A percentile compares a stretch with the other conserved stretches of the same genome.
phyloP scores from a whole-genome alignment of 176 grass and related monocot species.

The Hsuehochloa calcarea region DNA sequence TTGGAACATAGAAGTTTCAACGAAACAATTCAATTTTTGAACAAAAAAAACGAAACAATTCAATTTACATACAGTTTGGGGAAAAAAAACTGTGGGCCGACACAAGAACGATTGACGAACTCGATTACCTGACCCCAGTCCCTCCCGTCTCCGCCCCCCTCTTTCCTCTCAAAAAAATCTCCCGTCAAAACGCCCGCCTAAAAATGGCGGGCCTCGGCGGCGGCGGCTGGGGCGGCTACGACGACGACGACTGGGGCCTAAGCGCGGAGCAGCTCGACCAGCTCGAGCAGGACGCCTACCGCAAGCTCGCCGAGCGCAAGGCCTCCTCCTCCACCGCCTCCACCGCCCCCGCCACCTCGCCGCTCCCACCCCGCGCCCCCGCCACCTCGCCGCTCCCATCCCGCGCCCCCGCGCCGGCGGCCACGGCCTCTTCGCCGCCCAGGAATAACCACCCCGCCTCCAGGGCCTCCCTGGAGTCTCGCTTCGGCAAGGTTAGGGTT shows the following conservation, averaged over 20 bases:
- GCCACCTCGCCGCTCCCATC: conserved; percentile 43
- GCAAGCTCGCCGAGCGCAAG: conserved; percentile 70
- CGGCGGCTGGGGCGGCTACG: conserved; percentile 10
- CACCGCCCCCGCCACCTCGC: conserved; percentile 44
- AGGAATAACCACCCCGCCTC: conserved; percentile 42
- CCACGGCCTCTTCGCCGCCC: conserved; percentile 13
- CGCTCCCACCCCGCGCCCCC: conserved; percentile 39
- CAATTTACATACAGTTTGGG: too few relatives aligned
- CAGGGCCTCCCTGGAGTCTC: conserved; percentile 47
- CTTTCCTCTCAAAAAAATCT: neutral
- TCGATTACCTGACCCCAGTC: neutral
- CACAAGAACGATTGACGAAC: neutral
- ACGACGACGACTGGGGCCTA: conserved; percentile 76
- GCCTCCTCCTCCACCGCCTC: conserved; percentile 49
- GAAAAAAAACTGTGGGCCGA: too few relatives aligned
- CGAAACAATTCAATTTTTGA: too few relatives aligned
- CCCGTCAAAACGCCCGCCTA: conserved; percentile 11
- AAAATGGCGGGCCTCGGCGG: conserved; percentile 37
- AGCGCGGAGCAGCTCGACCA: conserved; percentile 78
- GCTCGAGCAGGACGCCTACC: conserved; percentile 77
- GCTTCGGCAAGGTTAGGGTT: conserved; percentile 61
- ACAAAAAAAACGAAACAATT: too few relatives aligned
- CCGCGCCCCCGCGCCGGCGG: conserved; percentile 18
- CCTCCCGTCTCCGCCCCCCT: neutral
- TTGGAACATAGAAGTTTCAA: too few relatives aligned